Conservation (phyloP, 208 protist species). For the Trypanosoma conorhini region DNA sequence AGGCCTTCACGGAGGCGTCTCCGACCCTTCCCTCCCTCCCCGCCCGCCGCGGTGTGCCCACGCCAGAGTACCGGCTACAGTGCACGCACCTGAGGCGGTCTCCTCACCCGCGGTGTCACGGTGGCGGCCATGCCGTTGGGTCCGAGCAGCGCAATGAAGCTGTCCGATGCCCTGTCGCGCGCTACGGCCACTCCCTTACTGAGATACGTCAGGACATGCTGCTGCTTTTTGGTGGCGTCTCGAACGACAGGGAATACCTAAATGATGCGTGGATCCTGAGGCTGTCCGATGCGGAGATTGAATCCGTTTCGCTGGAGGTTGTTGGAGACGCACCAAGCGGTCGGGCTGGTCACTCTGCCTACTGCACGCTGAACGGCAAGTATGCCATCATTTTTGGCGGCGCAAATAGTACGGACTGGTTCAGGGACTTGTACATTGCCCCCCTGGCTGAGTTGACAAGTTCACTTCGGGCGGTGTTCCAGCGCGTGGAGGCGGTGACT, state of each 20-base stretch:
- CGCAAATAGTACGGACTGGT: slow-evolving; percentile 10
- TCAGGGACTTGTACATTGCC: slow-evolving; percentile 9
- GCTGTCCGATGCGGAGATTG: background rate
- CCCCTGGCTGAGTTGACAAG: background rate
- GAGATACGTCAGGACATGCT: slow-evolving; percentile 18
- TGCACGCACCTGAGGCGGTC: slow-evolving; percentile 1
- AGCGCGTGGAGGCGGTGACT: background rate
- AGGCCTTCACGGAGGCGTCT: background rate
- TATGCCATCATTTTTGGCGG: slow-evolving; percentile 21
- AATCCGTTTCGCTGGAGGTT: background rate
- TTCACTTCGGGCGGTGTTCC: background rate
- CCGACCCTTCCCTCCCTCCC: too few species aligned
- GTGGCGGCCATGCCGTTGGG: background rate
- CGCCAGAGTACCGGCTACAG: background rate
- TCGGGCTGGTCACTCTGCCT: slow-evolving; percentile 14
- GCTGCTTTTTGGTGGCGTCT: slow-evolving; percentile 24
- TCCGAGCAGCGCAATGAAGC: background rate
- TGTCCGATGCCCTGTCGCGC: slow-evolving; percentile 6
- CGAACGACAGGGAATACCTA: background rate
- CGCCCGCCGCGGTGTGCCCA: background rate
- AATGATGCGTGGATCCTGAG: slow-evolving; percentile 23
- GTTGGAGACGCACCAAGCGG: slow-evolving; percentile 14
- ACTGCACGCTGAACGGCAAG: background rate
- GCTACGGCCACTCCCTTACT: slow-evolving; percentile 21
- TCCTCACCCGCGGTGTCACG: background rate